Conservation (phyloP, 1,284 basidiomycete genomes). For the Rhodotorula mucilaginosa region DNA sequence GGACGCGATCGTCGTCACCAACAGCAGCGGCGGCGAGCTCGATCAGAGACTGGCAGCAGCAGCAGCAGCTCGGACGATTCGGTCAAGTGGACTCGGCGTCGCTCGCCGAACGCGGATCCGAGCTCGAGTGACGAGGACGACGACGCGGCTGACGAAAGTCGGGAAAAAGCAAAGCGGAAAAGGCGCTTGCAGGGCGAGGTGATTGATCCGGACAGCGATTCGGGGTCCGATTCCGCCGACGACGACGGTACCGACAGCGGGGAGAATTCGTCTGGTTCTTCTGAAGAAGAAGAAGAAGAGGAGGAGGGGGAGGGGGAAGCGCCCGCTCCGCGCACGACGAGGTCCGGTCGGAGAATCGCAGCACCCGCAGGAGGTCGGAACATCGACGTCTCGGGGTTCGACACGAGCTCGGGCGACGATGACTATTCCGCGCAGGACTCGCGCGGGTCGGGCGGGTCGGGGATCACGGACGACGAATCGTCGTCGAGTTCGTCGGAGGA, state of each 20-base stretch:
- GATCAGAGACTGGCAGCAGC: background rate
- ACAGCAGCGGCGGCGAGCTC: background rate
- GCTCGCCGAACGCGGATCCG: background rate
- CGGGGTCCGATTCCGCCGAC: background rate
- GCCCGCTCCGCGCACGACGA: background rate
- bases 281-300: background rate
- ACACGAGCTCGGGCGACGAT: background rate
- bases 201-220: constrained; percentile 3
- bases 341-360: background rate
- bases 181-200: background rate
- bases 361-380: no score
- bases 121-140: background rate
- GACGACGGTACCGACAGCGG: background rate
- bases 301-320: no score
- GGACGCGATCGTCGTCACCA: constrained; percentile 6
- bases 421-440: background rate
- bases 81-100: background rate
- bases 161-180: background rate
- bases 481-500: constrained; percentile 91
- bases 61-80: background rate
- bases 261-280: background rate
- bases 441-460: background rate
- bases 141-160: no score
- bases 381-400: background rate
- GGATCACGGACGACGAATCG: background rate